Evolutionary conservation across 495 filamentous ascomycete genomes (phyloP), one percentile per base, ranked within the genome.

Genomic region (Tuber umbilicatum): DNA sequence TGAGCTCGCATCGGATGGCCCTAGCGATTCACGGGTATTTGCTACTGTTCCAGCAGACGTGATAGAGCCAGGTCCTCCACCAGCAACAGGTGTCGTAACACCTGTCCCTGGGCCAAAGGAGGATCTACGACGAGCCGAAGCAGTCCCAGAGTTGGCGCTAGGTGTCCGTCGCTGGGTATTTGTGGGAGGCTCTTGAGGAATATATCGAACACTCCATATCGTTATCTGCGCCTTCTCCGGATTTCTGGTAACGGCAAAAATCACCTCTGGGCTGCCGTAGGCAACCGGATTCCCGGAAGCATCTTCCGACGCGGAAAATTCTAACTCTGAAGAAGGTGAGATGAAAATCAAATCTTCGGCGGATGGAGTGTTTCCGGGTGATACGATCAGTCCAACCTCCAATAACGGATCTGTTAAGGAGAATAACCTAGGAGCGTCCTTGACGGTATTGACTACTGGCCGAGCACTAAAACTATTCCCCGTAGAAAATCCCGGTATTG

Each of bases 391-490:
- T 1, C 94, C 95, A 83, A 97, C 87, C 79, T 97, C 93, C 3
- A 93, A 86, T 74, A 97, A 85, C 42, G 95, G 95, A 82, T 97
- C 91, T 9, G 90, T 96, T 38, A 99, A 86, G 43, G 91, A 92
- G 74, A 94, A 96, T 1, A 97, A 85, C 41, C 91, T 87, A 5
- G 94, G 94, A 81, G 93, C 88, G 60, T 90, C 81, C 45, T 73
- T 80, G 67, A 78, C 83, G 64, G 74, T 70, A 50, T 43, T 69
- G 43, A 76, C 68, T 39, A 74, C 84, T 42, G 84, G 81, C 23
- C 80, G 60, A 67, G 75, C 67, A 37, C 79, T 75, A 70, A 78
- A 76, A 64, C 81, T 77, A 64, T 85, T 82, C n/a, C 84, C 83
- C 17, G 75, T 73, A 37, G 81, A 70, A 42, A 80, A 80, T 70